These are phyloP conservation scores for Cubamyces lactineus DNA, from an alignment of 768 basidiomycete genomes.

Conservation along the genomic window DNA sequence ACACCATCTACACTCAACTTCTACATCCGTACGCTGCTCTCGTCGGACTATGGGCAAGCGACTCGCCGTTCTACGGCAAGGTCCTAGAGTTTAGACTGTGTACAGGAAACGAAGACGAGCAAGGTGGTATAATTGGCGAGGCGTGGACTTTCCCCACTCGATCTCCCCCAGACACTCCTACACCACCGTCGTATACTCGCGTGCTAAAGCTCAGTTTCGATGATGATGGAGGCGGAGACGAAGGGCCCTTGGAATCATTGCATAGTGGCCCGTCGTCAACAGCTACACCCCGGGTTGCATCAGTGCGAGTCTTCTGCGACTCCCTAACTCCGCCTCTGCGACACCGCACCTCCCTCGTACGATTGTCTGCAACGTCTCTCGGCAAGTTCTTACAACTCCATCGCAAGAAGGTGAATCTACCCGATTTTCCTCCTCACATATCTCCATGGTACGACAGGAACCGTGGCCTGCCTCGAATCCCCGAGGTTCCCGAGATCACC, in stretches of 20 bases:
- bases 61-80: conserved; percentile 26
- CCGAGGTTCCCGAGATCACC: conserved; percentile 1
- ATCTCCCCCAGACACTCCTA: background rate
- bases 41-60: conserved; percentile 28
- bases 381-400: conserved; percentile 19
- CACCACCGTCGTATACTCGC: conserved; percentile 9
- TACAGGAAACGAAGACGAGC: conserved; percentile 12
- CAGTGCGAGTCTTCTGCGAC: conserved; percentile 5
- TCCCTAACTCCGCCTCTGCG: background rate
- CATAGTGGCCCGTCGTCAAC: background rate
- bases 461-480: conserved; percentile 18
- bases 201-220: conserved; percentile 24
- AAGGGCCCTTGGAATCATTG: background rate
- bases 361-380: conserved; percentile 2
- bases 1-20: conserved; percentile 22
- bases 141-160: conserved; percentile 17
- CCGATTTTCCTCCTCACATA: conserved; percentile 18
- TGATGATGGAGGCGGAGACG: conserved; percentile 2
- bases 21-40: conserved; percentile 25
- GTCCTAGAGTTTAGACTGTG: conserved; percentile 27
- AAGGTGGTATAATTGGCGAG: conserved; percentile 27
- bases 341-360: conserved; percentile 5
- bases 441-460: conserved; percentile 19
- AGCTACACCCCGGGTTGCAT: background rate
- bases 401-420: conserved; percentile 20